These are phyloP conservation scores for Lumnitzera littorea DNA, from an alignment of 345 rosid species.

Conservation along the genomic window DNA sequence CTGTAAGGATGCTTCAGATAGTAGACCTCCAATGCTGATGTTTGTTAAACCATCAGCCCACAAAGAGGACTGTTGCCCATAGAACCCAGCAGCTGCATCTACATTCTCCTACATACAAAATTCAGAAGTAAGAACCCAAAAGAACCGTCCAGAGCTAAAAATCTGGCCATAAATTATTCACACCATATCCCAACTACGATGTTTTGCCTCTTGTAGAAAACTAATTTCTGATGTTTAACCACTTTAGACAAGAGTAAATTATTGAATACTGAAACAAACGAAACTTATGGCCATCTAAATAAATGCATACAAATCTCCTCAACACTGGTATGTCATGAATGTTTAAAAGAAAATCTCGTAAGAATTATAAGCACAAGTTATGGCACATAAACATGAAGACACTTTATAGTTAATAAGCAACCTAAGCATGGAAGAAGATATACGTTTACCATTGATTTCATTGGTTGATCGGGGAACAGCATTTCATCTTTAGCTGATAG, in stretches of 20 bases:
- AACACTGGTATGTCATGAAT: too few relatives aligned
- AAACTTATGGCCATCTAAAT: too few relatives aligned
- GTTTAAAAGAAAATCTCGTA: too few relatives aligned
- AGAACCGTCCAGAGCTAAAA: not conserved
- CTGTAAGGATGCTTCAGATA: slow-evolving; percentile 78
- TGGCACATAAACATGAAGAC: too few relatives aligned
- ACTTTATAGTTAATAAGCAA: not conserved
- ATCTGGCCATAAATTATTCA: not conserved
- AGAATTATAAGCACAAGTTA: too few relatives aligned
- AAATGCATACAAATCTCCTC: too few relatives aligned
- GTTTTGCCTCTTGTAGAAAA: too few relatives aligned
- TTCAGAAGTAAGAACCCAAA: slow-evolving; percentile 12
- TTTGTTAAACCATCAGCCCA: slow-evolving; percentile 65
- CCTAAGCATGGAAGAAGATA: slow-evolving; percentile 1
- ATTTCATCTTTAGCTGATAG: slow-evolving; percentile 19
- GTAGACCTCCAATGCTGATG: slow-evolving; percentile 77
- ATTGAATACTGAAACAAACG: not conserved
- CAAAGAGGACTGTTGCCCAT: slow-evolving; percentile 27
- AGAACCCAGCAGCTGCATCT: slow-evolving; percentile 19
- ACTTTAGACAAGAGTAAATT: not conserved
- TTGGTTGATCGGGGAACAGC: slow-evolving; percentile 15
- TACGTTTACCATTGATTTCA: slow-evolving; percentile 23
- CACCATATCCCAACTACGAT: too few relatives aligned
- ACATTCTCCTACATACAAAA: slow-evolving; percentile 34
- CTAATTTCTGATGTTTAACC: too few relatives aligned